Conservation (phyloP, 495 filamentous ascomycete species). For the Penicillium paradoxum region DNA sequence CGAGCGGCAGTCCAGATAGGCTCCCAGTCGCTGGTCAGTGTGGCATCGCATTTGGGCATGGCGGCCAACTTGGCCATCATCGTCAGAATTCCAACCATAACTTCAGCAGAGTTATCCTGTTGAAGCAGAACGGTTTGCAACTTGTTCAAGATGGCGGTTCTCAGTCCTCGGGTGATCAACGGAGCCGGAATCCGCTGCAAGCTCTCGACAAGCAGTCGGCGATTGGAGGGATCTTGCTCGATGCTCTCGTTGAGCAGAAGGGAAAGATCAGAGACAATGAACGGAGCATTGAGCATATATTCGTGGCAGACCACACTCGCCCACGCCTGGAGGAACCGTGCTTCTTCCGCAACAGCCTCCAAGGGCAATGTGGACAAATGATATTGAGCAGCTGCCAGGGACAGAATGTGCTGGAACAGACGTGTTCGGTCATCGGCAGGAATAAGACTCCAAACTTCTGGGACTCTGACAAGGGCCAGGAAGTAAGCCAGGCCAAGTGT, state of each 20-base stretch:
- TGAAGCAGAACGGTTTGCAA: conserved; percentile 30
- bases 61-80: conserved; percentile 42
- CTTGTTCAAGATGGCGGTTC: conserved; percentile 34
- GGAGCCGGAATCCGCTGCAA: conserved; percentile 37
- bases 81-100: conserved; percentile 33
- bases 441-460: conserved; percentile 31
- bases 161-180: conserved; percentile 35
- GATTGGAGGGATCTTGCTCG: conserved; percentile 28
- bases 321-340: conserved; percentile 40
- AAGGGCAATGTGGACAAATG: conserved; percentile 23
- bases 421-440: conserved; percentile 24
- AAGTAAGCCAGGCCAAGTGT: conserved; percentile 36
- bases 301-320: conserved; percentile 41
- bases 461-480: conserved; percentile 29
- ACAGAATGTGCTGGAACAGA: conserved; percentile 34
- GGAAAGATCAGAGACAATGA: conserved; percentile 32
- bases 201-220: conserved; percentile 36
- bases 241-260: conserved; percentile 32
- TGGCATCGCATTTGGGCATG: conserved; percentile 39
- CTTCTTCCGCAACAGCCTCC: conserved; percentile 25
- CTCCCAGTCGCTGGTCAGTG: conserved; percentile 38
- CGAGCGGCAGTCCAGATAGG: conserved; percentile 37
- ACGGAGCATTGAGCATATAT: conserved; percentile 37
- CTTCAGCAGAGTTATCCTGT: conserved; percentile 25
- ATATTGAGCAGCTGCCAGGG: conserved; percentile 35